Base-by-base conservation (phyloP, 805 yeast genomes). In the Alloascoidea africana region DNA sequence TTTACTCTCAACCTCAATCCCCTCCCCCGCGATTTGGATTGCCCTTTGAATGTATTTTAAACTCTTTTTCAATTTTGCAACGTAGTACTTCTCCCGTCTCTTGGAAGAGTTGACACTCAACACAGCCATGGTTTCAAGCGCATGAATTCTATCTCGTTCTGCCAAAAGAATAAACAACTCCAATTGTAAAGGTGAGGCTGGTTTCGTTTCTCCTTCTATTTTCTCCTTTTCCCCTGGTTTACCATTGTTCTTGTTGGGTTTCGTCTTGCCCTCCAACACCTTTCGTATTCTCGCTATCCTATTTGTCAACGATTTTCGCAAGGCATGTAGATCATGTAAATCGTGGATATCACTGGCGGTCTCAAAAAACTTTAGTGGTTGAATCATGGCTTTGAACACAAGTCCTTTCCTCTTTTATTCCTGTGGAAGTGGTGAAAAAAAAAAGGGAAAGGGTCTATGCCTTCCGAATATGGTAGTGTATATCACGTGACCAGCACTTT, bases 121-220 rank as follows among this genome's bases (percentile, higher is more conserved):
- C 36, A 66, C 54, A 6, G 68, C 57, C 42, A 70, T 70, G 38
- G 75, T 63, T 54, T 79, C 86, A 53, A 73, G 65, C 1, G 87
- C 79, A 46, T 67, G 71, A 18, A 84, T 63, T 51, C 76, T 60
- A 46, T 84, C 82, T 51, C 95, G 69, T 55, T 91, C 97, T 1
- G 80, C 75, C n/a, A 68, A 66, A 40, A 73, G 61, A 16, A 86
- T 59, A n/a, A 73, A 54, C 17, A 85, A 56, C 32, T 66, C 62
- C 23, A 77, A 89, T 50, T 59, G 72, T 42, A n/a, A n/a, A n/a
- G 13, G 15, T 14, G 6, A 8, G 15, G 16, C 8, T 32, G 11
- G 15, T 14, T 8, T 32, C 14, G 34, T 32, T 32, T n/a, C n/a
- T n/a, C n/a, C n/a, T n/a, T n/a, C n/a, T n/a, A n/a, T n/a, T n/a